These are phyloP conservation scores for Kokia cookei DNA, from an alignment of 441 rosid species.

Conservation along the genomic window DNA sequence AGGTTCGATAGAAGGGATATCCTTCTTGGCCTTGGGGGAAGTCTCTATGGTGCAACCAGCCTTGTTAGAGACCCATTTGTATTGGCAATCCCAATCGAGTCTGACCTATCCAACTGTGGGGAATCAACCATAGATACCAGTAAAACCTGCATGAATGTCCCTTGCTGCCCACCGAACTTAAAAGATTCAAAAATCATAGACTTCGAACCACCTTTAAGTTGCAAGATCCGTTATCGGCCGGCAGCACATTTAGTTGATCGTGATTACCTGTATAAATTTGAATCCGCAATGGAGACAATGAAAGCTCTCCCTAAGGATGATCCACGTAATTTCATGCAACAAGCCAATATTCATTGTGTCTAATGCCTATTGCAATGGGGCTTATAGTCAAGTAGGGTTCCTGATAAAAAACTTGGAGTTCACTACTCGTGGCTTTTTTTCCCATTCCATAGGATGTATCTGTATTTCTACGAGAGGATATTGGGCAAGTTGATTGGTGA, in stretches of 20 bases:
- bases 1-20: conserved; percentile 39
- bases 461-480: conserved; percentile 45
- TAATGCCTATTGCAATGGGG: conserved; percentile 65
- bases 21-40: conserved; percentile 35
- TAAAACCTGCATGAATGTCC: conserved; percentile 5
- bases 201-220: conserved; percentile 31
- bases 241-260: conserved; percentile 41
- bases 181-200: conserved; percentile 19
- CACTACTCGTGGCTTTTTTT: conserved; percentile 56
- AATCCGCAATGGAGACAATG: conserved; percentile 41
- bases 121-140: conserved; percentile 17
- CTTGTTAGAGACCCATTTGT: conserved; percentile 19
- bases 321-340: conserved; percentile 52
- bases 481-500: conserved; percentile 47
- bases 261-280: conserved; percentile 40
- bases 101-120: conserved; percentile 36
- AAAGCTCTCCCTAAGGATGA: conserved; percentile 50
- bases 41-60: conserved; percentile 29
- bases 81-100: conserved; percentile 32
- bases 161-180: conserved; percentile 52
- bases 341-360: conserved; percentile 53
- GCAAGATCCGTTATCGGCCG: conserved; percentile 29
- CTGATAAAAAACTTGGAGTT: conserved; percentile 38
- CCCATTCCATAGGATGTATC: conserved; percentile 57
- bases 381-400: conserved; percentile 47